Evolutionary conservation across 73 alveolate genomes (phyloP).

Genomic region (Symbiodinium pilosum): DNA sequence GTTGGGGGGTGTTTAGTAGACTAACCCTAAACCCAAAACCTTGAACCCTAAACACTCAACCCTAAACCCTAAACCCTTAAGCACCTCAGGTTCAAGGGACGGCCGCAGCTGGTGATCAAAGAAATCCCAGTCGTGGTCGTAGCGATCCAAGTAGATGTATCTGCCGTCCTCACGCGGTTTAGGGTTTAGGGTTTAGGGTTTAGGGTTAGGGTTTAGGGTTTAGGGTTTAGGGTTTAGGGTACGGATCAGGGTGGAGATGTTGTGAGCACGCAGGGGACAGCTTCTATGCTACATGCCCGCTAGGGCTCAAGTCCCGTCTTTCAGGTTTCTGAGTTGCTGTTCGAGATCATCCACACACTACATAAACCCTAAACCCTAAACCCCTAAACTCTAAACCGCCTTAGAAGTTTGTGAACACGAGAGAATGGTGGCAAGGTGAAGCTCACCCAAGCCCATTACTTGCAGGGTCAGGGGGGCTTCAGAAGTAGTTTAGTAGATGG

Average conservation of each 20-base stretch:
- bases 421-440: no score
- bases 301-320: no score
- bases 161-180: constrained; percentile 35
- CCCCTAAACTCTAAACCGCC: no score
- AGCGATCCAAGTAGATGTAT: constrained; percentile 62
- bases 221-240: neutral
- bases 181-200: neutral
- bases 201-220: neutral
- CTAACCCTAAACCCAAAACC: no score
- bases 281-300: neutral
- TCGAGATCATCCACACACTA: no score
- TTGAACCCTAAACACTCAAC: neutral
- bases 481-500: no score
- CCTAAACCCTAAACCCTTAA: neutral
- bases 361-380: no score
- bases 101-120: constrained; percentile 91
- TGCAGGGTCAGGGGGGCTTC: no score
- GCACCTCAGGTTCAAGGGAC: constrained; percentile 14
- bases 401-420: no score
- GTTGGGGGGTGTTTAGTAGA: no score
- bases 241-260: neutral
- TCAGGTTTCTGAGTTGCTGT: no score
- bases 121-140: constrained; percentile 92
- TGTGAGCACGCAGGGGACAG: neutral
- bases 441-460: no score